These are phyloP conservation scores for Ceratocystis diversiconidia DNA, from an alignment of 2,329 filamentous ascomycete genomes.

Conservation along the genomic window DNA sequence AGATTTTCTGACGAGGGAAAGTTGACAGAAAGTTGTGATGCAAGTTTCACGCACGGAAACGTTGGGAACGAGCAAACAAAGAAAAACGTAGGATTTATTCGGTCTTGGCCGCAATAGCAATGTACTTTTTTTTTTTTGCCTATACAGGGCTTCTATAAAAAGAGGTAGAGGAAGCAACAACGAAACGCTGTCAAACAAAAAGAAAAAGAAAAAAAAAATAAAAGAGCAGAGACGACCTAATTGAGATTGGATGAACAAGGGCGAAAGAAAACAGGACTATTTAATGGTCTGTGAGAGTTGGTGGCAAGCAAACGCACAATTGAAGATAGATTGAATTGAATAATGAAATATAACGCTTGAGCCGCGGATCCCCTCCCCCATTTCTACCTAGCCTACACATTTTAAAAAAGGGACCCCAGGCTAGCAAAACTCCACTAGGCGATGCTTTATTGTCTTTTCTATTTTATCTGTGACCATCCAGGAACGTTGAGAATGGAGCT, in stretches of 20 bases:
- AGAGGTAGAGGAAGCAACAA: not conserved
- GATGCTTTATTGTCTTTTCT: not conserved
- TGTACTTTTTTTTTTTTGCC: not conserved
- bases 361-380: not conserved
- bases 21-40: not conserved
- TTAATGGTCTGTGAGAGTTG: not conserved
- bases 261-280: not conserved
- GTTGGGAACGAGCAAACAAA: not conserved
- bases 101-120: not conserved
- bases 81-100: conserved; percentile 2
- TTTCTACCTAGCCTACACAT: too few species aligned
- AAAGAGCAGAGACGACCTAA: not conserved
- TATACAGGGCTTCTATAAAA: conserved; percentile 1
- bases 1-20: not conserved
- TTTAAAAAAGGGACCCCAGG: too few species aligned
- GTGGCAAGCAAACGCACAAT: not conserved
- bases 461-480: not conserved
- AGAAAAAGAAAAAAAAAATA: not conserved
- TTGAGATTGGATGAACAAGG: too few species aligned
- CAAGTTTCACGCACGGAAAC: not conserved
- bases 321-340: not conserved
- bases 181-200: not conserved
- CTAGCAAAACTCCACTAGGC: not conserved
- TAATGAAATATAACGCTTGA: not conserved
- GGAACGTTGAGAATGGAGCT: not conserved